A percentile compares a stretch with the other conserved stretches of the same genome.
phyloP scores from a whole-genome alignment of 106 monocot species.

The Agapanthus africanus region DNA sequence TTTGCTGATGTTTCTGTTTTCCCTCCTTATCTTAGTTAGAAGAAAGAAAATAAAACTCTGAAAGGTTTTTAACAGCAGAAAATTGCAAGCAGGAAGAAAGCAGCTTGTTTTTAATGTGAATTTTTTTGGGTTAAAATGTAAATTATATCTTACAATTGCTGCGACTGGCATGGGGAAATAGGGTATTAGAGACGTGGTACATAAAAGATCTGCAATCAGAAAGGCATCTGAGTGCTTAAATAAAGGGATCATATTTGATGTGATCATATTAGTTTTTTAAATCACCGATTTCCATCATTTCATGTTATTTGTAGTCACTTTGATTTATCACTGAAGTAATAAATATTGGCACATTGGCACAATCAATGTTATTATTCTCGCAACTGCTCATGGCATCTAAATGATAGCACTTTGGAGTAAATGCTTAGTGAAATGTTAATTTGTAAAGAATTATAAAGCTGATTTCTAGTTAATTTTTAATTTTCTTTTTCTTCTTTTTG shows the following conservation, averaged over 20 bases:
- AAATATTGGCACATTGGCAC: neutral
- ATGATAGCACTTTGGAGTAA: neutral
- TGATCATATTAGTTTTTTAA: neutral
- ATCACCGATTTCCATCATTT: neutral
- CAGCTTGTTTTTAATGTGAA: neutral
- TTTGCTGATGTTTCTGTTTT: neutral
- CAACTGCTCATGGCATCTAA: neutral
- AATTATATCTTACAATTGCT: neutral
- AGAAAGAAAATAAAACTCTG: neutral
- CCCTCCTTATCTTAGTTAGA: neutral
- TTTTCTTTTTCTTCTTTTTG: neutral
- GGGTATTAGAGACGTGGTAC: neutral
- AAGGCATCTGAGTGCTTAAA: neutral
- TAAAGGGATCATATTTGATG: neutral
- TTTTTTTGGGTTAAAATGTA: too few relatives aligned
- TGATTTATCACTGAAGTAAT: neutral
- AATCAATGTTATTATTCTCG: neutral
- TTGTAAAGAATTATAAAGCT: neutral
- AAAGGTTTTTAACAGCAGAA: neutral
- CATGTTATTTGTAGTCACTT: neutral
- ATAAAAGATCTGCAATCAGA: neutral
- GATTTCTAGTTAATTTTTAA: neutral
- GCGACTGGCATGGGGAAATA: neutral
- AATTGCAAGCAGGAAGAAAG: neutral
- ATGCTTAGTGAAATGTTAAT: neutral